Conservation (phyloP, 2,329 filamentous ascomycete species). For the Orbilia javanica region DNA sequence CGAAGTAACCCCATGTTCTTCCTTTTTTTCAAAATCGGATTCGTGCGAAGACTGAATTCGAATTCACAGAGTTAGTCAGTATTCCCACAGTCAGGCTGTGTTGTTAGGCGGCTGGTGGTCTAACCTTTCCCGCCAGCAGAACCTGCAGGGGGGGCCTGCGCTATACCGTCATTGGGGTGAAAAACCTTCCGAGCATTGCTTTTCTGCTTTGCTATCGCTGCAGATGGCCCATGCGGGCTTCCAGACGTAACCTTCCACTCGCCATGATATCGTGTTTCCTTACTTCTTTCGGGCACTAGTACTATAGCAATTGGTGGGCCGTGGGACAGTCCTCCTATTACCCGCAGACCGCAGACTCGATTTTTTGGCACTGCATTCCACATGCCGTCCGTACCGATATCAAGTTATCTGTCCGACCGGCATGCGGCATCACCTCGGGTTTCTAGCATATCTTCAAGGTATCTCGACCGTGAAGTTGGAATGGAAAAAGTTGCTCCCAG, state of each 20-base stretch:
- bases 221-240: conserved; percentile 35
- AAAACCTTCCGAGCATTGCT: conserved; percentile 18
- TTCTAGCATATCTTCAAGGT: background rate
- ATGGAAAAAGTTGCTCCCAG: conserved; percentile 23
- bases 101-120: conserved; percentile 36
- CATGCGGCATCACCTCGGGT: background rate
- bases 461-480: background rate
- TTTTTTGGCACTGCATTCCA: conserved; percentile 5
- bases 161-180: conserved; percentile 28
- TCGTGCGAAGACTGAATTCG: conserved; percentile 19
- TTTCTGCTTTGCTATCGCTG: conserved; percentile 44
- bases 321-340: background rate
- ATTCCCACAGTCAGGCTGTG: conserved; percentile 41
- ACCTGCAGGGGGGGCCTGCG: conserved; percentile 38
- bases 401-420: conserved; percentile 8
- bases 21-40: conserved; percentile 3
- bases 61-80: background rate
- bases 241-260: conserved; percentile 47
- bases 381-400: conserved; percentile 12
- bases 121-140: conserved; percentile 33
- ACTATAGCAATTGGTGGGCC: conserved; percentile 11
- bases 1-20: conserved; percentile 23
- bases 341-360: background rate
- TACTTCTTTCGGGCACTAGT: conserved; percentile 6
- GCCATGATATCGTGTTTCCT: conserved; percentile 49